A percentile compares a stretch with the other conserved stretches of the same genome.
These are phyloP conservation scores for Linnemannia exigua DNA, from an alignment of 192 early-diverging fungal genomes.

Conservation along the genomic window DNA sequence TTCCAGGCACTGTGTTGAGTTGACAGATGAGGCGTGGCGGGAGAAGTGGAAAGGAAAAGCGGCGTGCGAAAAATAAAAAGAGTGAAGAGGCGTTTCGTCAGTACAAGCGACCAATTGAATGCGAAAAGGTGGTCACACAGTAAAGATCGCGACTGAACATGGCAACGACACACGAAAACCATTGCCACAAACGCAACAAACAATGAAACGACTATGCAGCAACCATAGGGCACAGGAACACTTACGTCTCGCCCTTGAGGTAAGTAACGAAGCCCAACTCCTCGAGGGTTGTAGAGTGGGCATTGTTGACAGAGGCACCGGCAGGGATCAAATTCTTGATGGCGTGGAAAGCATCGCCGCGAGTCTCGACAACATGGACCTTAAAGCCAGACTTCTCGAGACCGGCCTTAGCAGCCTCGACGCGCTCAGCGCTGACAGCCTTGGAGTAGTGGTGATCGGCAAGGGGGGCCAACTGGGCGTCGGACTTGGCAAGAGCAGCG, in stretches of 20 bases:
- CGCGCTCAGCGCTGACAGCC: conserved; percentile 24
- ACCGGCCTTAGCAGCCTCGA: conserved; percentile 47
- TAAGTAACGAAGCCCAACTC: conserved; percentile 63
- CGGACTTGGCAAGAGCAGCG: conserved; percentile 41
- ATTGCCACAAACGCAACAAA: neutral
- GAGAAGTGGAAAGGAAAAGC: neutral
- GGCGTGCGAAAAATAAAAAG: neutral
- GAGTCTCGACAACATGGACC: conserved; percentile 38
- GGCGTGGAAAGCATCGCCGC: conserved; percentile 48
- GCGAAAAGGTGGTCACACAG: neutral
- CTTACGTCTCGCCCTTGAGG: conserved; percentile 58
- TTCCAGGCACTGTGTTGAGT: conserved; percentile 30
- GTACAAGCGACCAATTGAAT: neutral
- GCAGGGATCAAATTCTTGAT: conserved; percentile 55
- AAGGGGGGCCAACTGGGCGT: conserved; percentile 34
- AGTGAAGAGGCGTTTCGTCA: neutral
- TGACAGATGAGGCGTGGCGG: neutral
- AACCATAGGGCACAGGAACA: neutral
- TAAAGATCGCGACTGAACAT: too few relatives aligned
- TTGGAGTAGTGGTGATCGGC: conserved; percentile 32
- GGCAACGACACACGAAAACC: neutral
- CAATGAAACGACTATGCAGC: too few relatives aligned
- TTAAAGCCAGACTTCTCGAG: conserved; percentile 49
- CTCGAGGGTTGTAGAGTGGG: conserved; percentile 56
- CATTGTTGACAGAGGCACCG: conserved; percentile 53